Base-by-base conservation (phyloP, 257 asterid species). In the Penstemon davidsonii region DNA sequence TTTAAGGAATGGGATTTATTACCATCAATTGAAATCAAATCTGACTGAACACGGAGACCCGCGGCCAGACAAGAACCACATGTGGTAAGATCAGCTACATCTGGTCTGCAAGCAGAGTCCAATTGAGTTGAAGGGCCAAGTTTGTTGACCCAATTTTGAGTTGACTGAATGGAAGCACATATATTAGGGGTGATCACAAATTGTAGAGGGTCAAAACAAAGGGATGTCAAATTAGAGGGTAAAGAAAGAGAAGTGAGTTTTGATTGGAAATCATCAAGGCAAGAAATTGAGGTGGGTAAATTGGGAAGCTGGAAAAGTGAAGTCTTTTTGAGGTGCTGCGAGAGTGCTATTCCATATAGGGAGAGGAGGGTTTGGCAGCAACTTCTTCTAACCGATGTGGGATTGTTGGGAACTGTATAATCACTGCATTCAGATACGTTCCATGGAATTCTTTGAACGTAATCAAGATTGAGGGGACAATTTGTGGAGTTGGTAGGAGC, bases 281-380 rank as follows among this genome's bases (percentile, higher is more conserved):
- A 92, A 50, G 98, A 86, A 75, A 82, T 9, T 0, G 98, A 87
- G 66, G 96, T 82, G n/a, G 83, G 77, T 57, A 89, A 55, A 80
- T 88, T 67, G 40, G 88, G 87, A 9, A 90, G 75, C 0, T 75
- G 82, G 75, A 92, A 92, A 15, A 60, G 65, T 51, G 85, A 76
- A 10, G 96, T 80, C 7, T 75, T 61, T 73, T 87, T 84, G 12
- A 92, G 87, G 61, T 81, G 67, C 66, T 79, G 75, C 0, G 98
- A 79, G 62, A 88, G 59, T 11, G 86, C 87, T 63, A 90, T 70
- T 5, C 93, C 98, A 55, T 47, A 80, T 60, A 89, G 89, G 49
- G 95, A 83, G 73, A 87, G 73, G 5, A 92, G 86, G 75, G 96
- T 86, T 60, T 87, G 96, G 64, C 96, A 87, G 60, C 98, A 92